A percentile compares a stretch with the other conserved stretches of the same genome.
Conservation (phyloP, 495 filamentous ascomycete genomes). For the Penicillium herquei region DNA sequence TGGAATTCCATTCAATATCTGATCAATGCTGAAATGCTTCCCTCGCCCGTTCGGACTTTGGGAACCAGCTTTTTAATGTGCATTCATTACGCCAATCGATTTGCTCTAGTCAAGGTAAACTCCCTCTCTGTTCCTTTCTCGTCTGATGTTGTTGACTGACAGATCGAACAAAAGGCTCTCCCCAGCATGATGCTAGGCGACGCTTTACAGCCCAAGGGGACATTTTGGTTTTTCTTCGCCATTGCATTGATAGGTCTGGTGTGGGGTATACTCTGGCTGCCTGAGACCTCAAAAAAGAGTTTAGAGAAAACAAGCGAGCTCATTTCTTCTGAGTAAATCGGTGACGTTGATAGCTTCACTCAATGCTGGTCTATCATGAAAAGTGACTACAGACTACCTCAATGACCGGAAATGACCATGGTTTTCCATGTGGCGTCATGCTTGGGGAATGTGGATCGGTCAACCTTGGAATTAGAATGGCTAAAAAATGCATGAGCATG, state of each 20-base stretch:
- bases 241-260: conserved; percentile 54
- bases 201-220: conserved; percentile 42
- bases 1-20: conserved; percentile 36
- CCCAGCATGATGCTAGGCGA: conserved; percentile 52
- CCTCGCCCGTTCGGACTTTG: conserved; percentile 47
- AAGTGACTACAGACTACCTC: too few relatives aligned
- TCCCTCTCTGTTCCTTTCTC: neutral
- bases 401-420: too few relatives aligned
- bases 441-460: too few relatives aligned
- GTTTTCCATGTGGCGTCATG: too few relatives aligned
- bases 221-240: conserved; percentile 66
- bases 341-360: too few relatives aligned
- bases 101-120: conserved; percentile 29
- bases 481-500: too few relatives aligned
- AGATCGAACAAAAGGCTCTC: conserved; percentile 47
- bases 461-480: too few relatives aligned
- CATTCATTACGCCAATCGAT: conserved; percentile 69
- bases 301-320: conserved; percentile 21
- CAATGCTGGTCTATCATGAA: too few relatives aligned
- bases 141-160: neutral
- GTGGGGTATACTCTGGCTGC: conserved; percentile 54
- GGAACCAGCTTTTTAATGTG: conserved; percentile 38
- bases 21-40: conserved; percentile 70
- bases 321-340: too few relatives aligned
- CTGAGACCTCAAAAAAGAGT: conserved; percentile 35